phyloP scores from a whole-genome alignment of 345 rosid species.

The thale cress (Arabidopsis thaliana) region DNA sequence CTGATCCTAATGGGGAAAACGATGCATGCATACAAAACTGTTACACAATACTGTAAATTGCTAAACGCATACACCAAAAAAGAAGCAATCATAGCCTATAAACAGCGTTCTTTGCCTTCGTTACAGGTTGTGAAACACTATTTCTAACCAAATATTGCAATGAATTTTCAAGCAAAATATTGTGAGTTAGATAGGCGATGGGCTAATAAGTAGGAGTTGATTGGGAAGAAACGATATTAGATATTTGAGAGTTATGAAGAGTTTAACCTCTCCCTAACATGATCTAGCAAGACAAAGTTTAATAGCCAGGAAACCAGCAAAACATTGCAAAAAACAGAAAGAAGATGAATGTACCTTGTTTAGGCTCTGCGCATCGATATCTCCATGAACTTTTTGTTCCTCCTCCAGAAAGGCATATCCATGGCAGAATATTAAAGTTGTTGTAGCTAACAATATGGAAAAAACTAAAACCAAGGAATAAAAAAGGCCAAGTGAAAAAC shows the following conservation, averaged over 20 bases:
- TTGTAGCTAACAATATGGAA: slow-evolving; percentile 14
- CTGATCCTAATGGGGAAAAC: neutral
- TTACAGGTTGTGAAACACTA: neutral
- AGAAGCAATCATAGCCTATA: neutral
- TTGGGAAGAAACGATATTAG: slow-evolving; percentile 14
- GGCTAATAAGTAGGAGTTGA: neutral
- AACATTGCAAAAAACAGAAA: neutral
- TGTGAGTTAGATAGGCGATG: too few relatives aligned
- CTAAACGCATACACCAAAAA: neutral
- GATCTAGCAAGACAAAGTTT: slow-evolving; percentile 3
- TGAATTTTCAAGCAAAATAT: too few relatives aligned
- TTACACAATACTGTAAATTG: neutral
- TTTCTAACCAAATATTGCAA: neutral
- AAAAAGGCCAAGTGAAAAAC: neutral
- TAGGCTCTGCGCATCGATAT: neutral
- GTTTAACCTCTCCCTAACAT: neutral
- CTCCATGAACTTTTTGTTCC: slow-evolving; percentile 18
- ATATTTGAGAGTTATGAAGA: slow-evolving; percentile 1
- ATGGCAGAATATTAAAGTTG: slow-evolving; percentile 14
- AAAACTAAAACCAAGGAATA: slow-evolving; percentile 7
- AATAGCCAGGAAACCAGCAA: neutral
- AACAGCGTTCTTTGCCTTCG: neutral
- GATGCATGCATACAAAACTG: neutral
- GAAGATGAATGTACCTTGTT: slow-evolving; percentile 36
- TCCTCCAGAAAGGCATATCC: slow-evolving; percentile 19